These are phyloP conservation scores for Mucor plumbeus DNA, from an alignment of 371 early-diverging fungal genomes.

Conservation along the genomic window DNA sequence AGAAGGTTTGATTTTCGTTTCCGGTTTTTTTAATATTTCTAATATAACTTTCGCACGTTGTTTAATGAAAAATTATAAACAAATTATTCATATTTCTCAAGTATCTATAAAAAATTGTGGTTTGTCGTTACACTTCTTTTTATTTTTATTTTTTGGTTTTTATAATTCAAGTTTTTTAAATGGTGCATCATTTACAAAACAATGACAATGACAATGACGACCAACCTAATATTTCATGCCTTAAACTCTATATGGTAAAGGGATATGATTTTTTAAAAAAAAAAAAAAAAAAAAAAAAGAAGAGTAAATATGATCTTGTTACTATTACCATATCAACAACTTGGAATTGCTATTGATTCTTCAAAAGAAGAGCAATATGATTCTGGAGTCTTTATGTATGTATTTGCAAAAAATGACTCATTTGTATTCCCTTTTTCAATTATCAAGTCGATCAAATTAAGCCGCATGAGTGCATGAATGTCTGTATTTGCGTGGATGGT, in stretches of 20 bases:
- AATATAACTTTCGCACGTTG: constrained; percentile 8
- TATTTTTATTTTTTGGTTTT: background rate
- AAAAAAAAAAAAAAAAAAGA: too few relatives aligned
- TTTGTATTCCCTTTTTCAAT: background rate
- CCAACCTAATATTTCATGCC: background rate
- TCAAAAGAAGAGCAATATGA: background rate
- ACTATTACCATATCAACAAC: background rate
- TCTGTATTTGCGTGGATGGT: background rate
- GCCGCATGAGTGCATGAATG: background rate
- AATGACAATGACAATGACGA: background rate
- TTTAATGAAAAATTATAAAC: constrained; percentile 1
- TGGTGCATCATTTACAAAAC: background rate
- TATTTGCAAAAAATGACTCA: background rate
- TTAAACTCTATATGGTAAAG: constrained; percentile 3
- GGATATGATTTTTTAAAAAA: background rate
- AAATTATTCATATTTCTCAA: background rate
- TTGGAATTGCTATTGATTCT: background rate
- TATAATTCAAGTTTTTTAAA: too few relatives aligned
- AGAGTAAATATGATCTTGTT: background rate
- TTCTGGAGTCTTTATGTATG: background rate
- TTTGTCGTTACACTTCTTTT: background rate
- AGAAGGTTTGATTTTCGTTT: background rate
- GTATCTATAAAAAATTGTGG: background rate
- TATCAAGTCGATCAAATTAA: background rate
- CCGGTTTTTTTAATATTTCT: background rate